phyloP scores from a whole-genome alignment of 139 green algal genomes.

The Pseudopediastrum boryanum region DNA sequence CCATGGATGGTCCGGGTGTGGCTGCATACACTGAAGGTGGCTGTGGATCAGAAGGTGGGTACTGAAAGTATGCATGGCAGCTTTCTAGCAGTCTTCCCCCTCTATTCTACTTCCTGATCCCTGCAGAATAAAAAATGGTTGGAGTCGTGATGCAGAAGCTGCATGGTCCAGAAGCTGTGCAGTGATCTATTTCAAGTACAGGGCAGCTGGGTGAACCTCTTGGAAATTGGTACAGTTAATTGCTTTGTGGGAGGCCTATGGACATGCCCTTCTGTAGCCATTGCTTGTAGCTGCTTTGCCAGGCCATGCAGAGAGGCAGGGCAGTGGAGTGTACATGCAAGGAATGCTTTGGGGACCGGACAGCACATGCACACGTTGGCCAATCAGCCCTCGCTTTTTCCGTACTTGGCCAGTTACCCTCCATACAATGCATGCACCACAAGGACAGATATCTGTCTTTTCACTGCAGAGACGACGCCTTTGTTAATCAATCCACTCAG shows the following conservation, averaged over 20 bases:
- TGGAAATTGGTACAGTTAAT: not conserved
- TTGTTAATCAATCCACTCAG: not conserved
- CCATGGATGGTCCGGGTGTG: slow-evolving; percentile 84
- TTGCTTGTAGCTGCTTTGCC: not conserved
- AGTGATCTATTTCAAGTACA: too few relatives aligned
- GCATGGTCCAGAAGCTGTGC: too few relatives aligned
- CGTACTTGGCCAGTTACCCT: too few relatives aligned
- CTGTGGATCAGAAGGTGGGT: slow-evolving; percentile 68
- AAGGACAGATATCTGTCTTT: not conserved
- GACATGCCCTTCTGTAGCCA: not conserved
- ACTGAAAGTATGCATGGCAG: not conserved
- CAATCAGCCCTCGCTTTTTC: too few relatives aligned
- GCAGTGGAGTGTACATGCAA: too few relatives aligned
- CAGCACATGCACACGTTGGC: too few relatives aligned
- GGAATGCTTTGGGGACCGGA: too few relatives aligned
- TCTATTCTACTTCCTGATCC: not conserved
- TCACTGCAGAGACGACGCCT: not conserved
- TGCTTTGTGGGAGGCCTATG: not conserved
- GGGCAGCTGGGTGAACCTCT: not conserved
- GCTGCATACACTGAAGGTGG: slow-evolving; percentile 73
- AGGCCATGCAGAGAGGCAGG: too few relatives aligned
- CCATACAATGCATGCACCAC: too few relatives aligned
- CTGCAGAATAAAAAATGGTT: not conserved
- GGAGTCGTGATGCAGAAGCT: slow-evolving; percentile 11
- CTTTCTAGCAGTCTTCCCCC: not conserved